These are phyloP conservation scores for Penicillium taxi DNA, from an alignment of 495 filamentous ascomycete species.

Conservation along the genomic window DNA sequence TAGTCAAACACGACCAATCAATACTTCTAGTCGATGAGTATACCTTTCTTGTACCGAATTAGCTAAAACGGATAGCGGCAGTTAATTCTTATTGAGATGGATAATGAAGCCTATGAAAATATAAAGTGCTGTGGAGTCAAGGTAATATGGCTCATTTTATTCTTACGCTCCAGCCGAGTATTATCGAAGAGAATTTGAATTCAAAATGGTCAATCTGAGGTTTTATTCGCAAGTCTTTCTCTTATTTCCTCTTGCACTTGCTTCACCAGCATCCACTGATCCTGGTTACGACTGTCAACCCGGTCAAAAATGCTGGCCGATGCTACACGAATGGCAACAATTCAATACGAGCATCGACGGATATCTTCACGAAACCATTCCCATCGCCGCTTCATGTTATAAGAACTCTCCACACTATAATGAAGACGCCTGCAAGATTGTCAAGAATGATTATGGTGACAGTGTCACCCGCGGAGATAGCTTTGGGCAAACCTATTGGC, in stretches of 20 bases:
- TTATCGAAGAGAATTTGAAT: neutral
- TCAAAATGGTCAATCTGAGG: neutral
- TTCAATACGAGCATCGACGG: conserved; percentile 15
- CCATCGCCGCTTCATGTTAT: conserved; percentile 16
- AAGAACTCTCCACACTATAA: conserved; percentile 10
- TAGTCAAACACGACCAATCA: too few species aligned
- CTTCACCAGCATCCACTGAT: neutral
- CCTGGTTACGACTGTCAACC: conserved; percentile 8
- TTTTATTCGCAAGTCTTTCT: neutral
- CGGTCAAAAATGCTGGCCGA: conserved; percentile 10
- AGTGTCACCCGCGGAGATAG: conserved; percentile 2
- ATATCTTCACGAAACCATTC: conserved; percentile 10
- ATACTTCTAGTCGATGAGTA: too few species aligned
- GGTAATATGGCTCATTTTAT: too few species aligned
- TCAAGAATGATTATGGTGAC: conserved; percentile 7
- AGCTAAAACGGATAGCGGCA: too few species aligned
- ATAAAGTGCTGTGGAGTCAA: too few species aligned
- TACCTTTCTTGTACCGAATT: too few species aligned
- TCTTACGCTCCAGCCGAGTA: neutral
- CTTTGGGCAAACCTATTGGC: conserved; percentile 6
- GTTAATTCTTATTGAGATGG: neutral
- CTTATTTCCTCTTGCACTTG: neutral
- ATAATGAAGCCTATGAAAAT: neutral
- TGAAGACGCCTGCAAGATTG: conserved; percentile 5
- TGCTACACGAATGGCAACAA: conserved; percentile 13